Evolutionary conservation across 2,329 filamentous ascomycete species (phyloP).

Genomic region (Leptodontidium sp.): DNA sequence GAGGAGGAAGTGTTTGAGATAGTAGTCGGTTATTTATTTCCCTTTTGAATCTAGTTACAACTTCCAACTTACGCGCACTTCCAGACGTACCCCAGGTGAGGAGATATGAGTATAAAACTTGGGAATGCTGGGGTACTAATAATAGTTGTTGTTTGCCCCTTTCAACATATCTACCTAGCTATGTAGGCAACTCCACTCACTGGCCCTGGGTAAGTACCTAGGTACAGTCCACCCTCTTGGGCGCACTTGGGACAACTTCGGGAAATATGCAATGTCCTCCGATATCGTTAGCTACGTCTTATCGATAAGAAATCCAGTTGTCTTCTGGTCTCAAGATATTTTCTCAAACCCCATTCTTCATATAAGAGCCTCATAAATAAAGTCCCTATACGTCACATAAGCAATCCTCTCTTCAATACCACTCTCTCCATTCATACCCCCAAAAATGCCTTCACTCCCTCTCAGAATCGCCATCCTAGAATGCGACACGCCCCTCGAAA

Average conservation of each 20-base stretch:
- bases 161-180: too few relatives aligned
- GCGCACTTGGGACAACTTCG: neutral
- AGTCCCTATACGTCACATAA: neutral
- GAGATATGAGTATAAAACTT: too few relatives aligned
- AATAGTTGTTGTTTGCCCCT: too few relatives aligned
- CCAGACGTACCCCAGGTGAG: too few relatives aligned
- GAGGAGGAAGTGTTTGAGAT: too few relatives aligned
- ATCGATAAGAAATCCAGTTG: neutral
- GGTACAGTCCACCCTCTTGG: neutral
- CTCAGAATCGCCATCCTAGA: conserved; percentile 79
- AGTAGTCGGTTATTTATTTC: too few relatives aligned
- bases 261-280: neutral
- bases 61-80: too few relatives aligned
- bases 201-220: too few relatives aligned
- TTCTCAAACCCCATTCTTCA: neutral
- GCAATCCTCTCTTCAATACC: neutral
- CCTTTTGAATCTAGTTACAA: too few relatives aligned
- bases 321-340: neutral
- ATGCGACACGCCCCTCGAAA: conserved; percentile 78
- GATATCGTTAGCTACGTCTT: neutral
- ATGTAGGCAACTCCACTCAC: too few relatives aligned
- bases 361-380: neutral
- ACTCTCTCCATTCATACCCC: neutral
- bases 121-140: too few relatives aligned
- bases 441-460: conserved; percentile 41